phyloP scores from a whole-genome alignment of 768 basidiomycete genomes.

The Leucosporidium creatinivorum region DNA sequence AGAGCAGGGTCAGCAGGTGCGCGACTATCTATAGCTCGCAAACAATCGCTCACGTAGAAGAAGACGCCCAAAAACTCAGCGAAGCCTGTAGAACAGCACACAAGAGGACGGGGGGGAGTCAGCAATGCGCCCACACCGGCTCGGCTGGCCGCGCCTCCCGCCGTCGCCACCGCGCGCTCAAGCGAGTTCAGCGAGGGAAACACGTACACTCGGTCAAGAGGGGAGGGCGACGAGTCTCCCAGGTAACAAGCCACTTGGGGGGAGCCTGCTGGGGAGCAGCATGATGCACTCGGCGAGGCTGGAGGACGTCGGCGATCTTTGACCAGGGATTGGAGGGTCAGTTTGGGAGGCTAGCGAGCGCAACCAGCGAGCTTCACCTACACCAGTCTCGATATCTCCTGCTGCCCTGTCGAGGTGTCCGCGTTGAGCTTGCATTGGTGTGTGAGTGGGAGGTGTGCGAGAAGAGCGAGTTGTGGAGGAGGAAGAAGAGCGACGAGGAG shows the following conservation, averaged over 20 bases:
- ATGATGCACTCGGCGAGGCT: neutral
- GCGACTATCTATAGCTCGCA: neutral
- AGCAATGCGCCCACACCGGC: neutral
- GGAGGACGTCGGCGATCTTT: constrained; percentile 16
- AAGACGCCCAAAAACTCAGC: neutral
- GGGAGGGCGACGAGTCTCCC: constrained; percentile 26
- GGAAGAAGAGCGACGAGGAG: too few species aligned
- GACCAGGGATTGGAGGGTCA: too few species aligned
- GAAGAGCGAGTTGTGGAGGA: too few species aligned
- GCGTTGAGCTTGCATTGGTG: too few species aligned
- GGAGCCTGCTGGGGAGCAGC: constrained; percentile 7
- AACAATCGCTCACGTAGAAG: neutral
- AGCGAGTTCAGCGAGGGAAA: neutral
- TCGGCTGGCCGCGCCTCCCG: neutral
- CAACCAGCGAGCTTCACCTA: too few species aligned
- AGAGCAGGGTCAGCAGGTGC: neutral
- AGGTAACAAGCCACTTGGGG: constrained; percentile 13
- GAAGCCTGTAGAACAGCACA: neutral
- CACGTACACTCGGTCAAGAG: constrained; percentile 45
- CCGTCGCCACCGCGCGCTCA: too few species aligned
- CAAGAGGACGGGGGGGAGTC: constrained; percentile 42
- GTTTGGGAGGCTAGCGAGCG: too few species aligned
- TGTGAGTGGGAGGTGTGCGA: too few species aligned
- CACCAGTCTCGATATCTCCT: too few species aligned
- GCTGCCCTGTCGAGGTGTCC: too few species aligned